A percentile compares a stretch with the other conserved stretches of the same genome.
Conservation (phyloP, 2,329 filamentous ascomycete genomes). For the Colletotrichum nymphaeae region DNA sequence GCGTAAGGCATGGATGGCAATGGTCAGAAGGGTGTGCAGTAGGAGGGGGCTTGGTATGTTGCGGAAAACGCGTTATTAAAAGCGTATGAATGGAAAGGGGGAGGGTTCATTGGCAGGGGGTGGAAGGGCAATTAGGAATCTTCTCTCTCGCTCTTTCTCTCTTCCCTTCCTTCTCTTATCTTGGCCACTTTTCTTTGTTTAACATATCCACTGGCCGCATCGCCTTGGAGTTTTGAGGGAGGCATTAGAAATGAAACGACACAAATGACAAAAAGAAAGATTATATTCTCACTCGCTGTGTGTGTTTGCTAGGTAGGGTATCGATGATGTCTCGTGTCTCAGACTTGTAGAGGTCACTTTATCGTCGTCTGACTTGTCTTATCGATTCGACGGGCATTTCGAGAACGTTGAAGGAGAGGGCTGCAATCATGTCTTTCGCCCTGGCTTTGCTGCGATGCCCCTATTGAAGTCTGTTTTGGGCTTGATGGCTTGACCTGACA, state of each 20-base stretch:
- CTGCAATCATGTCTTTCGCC: no score
- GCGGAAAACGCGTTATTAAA: not conserved
- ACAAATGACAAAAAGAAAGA: constrained; percentile 35
- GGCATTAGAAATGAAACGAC: constrained; percentile 36
- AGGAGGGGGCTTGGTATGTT: not conserved
- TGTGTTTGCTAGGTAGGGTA: not conserved
- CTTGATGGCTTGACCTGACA: no score
- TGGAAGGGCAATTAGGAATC: constrained; percentile 11
- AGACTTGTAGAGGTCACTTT: no score
- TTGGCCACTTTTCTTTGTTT: constrained; percentile 37
- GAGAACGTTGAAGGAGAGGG: no score
- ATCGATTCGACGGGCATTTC: no score
- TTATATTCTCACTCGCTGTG: constrained; percentile 10
- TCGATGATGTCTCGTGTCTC: no score
- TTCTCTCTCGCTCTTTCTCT: not conserved
- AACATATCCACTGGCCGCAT: constrained; percentile 37
- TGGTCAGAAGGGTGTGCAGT: not conserved
- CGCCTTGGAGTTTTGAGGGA: constrained; percentile 36
- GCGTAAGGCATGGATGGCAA: not conserved
- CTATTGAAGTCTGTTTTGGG: no score
- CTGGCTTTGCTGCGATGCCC: no score
- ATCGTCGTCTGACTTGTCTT: no score
- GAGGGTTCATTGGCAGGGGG: constrained; percentile 4
- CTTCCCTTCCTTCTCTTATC: not conserved
- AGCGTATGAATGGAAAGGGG: constrained; percentile 28